Evolutionary conservation across 768 basidiomycete species (phyloP).

Genomic region (Omphalotus guepiniiformis): DNA sequence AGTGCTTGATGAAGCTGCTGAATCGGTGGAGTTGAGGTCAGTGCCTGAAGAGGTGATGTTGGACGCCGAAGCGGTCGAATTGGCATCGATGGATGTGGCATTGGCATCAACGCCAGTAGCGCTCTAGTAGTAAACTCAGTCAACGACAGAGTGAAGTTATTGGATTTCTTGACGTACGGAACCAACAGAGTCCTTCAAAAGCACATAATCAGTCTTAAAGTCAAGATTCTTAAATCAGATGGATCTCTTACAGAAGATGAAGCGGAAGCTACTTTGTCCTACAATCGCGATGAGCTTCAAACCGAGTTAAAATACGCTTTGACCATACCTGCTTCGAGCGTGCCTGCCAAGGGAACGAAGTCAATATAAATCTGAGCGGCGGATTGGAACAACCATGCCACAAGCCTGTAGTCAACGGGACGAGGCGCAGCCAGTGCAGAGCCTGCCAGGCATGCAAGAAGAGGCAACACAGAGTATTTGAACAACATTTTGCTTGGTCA

Average conservation of each 20-base stretch:
- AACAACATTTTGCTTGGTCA: constrained; percentile 21
- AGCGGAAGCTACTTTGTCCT: too few relatives aligned
- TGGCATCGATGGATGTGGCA: not conserved
- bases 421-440: constrained; percentile 23
- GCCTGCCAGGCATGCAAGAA: constrained; percentile 19
- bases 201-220: not conserved
- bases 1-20: constrained; percentile 4
- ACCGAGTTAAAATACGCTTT: too few relatives aligned
- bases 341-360: too few relatives aligned
- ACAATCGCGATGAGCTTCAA: too few relatives aligned
- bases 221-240: too few relatives aligned
- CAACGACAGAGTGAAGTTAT: not conserved
- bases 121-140: not conserved
- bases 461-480: constrained; percentile 21
- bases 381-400: constrained; percentile 14
- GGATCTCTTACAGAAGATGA: not conserved
- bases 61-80: not conserved
- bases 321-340: too few relatives aligned
- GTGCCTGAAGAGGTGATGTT: not conserved
- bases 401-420: constrained; percentile 14
- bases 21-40: constrained; percentile 4
- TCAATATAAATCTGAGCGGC: too few relatives aligned
- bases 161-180: not conserved
- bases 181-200: not conserved
- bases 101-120: not conserved